phyloP scores from a whole-genome alignment of 179 eudicot species.

The Beta lomatogona region DNA sequence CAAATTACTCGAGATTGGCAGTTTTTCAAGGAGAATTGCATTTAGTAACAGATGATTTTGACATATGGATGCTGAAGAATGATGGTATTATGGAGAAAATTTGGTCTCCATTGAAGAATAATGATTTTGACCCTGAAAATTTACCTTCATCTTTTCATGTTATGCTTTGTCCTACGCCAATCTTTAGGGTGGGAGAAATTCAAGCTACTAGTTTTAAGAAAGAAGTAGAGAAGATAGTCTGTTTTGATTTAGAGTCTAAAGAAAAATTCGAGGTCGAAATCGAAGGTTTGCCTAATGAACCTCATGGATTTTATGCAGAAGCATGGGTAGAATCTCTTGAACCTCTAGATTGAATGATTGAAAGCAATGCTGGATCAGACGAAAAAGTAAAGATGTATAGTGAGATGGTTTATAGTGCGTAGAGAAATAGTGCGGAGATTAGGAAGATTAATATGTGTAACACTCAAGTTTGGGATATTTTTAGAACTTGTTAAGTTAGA shows the following conservation, averaged over 20 bases:
- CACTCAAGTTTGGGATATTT: no score
- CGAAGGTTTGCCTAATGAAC: background rate
- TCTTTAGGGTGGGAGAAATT: background rate
- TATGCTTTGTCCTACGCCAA: background rate
- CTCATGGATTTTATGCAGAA: background rate
- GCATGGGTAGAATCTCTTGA: slow-evolving; percentile 5
- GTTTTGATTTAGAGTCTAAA: background rate
- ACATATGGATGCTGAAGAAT: background rate
- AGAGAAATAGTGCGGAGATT: no score
- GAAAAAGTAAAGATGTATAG: background rate
- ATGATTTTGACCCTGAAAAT: background rate
- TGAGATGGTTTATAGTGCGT: background rate
- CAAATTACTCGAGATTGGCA: background rate
- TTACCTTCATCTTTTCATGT: background rate
- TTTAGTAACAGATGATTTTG: background rate
- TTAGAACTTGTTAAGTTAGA: no score
- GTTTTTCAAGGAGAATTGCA: background rate
- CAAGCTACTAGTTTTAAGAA: background rate
- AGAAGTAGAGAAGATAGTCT: background rate
- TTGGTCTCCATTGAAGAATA: background rate
- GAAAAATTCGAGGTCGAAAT: background rate
- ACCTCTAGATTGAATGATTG: background rate
- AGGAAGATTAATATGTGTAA: no score
- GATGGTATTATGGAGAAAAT: background rate
- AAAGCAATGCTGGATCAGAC: background rate